Conservation (phyloP, 2,329 filamentous ascomycete species). For the Boeremia lycopersici region DNA sequence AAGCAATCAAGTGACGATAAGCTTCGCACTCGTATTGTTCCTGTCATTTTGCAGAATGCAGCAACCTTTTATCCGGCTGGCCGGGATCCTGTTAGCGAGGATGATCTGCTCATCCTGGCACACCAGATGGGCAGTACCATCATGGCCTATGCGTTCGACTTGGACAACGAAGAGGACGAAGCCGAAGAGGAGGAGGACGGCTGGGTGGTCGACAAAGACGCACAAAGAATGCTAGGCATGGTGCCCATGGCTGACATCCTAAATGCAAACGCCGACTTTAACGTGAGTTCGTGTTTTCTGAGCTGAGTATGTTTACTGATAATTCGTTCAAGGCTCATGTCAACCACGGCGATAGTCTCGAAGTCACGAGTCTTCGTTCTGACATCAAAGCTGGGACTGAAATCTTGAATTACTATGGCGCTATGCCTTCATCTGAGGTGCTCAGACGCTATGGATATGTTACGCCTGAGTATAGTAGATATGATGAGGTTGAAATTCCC, state of each 20-base stretch:
- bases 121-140: constrained; percentile 31
- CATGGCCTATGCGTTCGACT: constrained; percentile 34
- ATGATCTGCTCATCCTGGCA: constrained; percentile 27
- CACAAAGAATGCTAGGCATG: constrained; percentile 30
- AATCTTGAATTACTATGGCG: constrained; percentile 33
- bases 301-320: background rate
- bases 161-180: constrained; percentile 25
- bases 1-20: constrained; percentile 28
- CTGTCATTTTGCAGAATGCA: constrained; percentile 19
- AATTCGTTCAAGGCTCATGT: constrained; percentile 21
- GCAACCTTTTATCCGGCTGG: constrained; percentile 18
- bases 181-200: constrained; percentile 30
- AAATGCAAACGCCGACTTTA: constrained; percentile 33
- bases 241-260: constrained; percentile 35
- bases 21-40: constrained; percentile 21
- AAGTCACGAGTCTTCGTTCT: constrained; percentile 23
- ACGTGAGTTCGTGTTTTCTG: constrained; percentile 10
- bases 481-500: constrained; percentile 27
- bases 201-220: constrained; percentile 33
- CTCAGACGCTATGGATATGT: constrained; percentile 31
- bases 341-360: constrained; percentile 29
- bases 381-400: constrained; percentile 22
- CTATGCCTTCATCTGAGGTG: constrained; percentile 29
- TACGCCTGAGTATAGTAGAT: constrained; percentile 27
- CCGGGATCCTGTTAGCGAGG: background rate